Base-by-base conservation (phyloP, 1,284 basidiomycete genomes). In the Naganishia sp. region DNA sequence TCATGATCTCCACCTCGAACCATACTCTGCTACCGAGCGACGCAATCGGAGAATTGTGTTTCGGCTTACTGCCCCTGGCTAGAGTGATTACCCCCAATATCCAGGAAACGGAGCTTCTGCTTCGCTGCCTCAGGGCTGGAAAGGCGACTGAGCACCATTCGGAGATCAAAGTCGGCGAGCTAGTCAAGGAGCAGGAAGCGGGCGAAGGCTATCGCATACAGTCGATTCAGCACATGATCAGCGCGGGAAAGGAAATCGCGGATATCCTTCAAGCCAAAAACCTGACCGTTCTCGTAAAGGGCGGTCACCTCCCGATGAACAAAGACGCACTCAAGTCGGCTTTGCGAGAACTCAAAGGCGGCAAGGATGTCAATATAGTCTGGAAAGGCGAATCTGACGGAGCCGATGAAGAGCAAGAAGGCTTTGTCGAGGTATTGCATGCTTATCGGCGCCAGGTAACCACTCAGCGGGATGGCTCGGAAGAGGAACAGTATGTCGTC, bases 1-100 rank as follows among this genome's bases (percentile, higher is more conserved):
- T 98, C 25, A 94, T 90, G 77, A 90, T 97, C 0, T 93, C 92
- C 2, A 96, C 94, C 0, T 94, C 92, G 0, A 93, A 94, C 2
- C 90, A 94, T 71, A 85, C 84, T 9, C 83, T 98, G 0, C 83
- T 97, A 3, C 82, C 87, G 2, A 77, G 84, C 6, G 84, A 86
- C 11, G 91, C 92, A 0, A 76, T 94, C 50, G 76, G 83, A 5
- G 81, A 84, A 1, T 75, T 96, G 63, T 82, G 86, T 11, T 66
- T 77, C 0, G 83, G 87, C 13, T 80, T 97, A 1, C 84, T 96
- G 53, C 91, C 91, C 0, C 79, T 90, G 11, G 83, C 90, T 0
- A 82, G 84, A 0, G 75, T 96, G 42, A 83, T 97, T 47, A 97
- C 94, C 0, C 94, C 94, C 0, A 98, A 97, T 78, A 88, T 88